Percentiles rank a stretch among this genome's conserved stretches.
Conservation (phyloP, 208 protist species). For the Acanthamoeba culbertsoni region DNA sequence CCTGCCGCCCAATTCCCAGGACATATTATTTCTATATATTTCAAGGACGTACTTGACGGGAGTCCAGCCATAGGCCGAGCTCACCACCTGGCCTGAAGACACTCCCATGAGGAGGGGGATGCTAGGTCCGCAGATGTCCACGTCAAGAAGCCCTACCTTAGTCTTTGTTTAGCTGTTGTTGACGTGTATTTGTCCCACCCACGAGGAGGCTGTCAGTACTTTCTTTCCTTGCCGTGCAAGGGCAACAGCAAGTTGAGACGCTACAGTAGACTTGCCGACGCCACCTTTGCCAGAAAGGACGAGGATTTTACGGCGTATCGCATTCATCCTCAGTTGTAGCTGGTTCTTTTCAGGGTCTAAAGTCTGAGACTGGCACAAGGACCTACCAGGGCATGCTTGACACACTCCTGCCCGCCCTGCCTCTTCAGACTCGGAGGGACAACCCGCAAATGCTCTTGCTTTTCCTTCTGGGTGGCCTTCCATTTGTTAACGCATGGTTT, state of each 20-base stretch:
- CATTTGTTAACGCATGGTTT: not conserved
- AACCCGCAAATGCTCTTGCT: not conserved
- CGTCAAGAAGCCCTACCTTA: slow-evolving; percentile 98
- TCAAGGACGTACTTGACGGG: not conserved
- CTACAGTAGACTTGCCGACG: slow-evolving; percentile 26
- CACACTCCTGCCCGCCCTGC: not conserved
- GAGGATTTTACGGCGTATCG: not conserved
- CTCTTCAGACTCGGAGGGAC: not conserved
- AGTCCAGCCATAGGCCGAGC: not conserved
- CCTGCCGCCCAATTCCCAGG: not conserved
- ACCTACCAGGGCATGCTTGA: not conserved
- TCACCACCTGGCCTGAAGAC: slow-evolving; percentile 76
- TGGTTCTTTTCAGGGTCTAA: not conserved
- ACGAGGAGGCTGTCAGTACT: too few relatives aligned
- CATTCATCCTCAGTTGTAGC: not conserved
- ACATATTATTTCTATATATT: too few relatives aligned
- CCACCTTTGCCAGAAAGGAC: slow-evolving; percentile 29
- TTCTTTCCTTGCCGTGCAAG: not conserved
- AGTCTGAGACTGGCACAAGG: not conserved
- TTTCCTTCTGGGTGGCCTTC: not conserved
- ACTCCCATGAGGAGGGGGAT: slow-evolving; percentile 96
- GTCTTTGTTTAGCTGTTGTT: too few relatives aligned
- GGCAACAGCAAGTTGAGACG: not conserved
- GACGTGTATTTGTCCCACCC: too few relatives aligned
- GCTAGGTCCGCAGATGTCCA: slow-evolving; percentile 99